phyloP scores from a whole-genome alignment of 805 yeast species.

The Schwanniomyces yamadae region DNA sequence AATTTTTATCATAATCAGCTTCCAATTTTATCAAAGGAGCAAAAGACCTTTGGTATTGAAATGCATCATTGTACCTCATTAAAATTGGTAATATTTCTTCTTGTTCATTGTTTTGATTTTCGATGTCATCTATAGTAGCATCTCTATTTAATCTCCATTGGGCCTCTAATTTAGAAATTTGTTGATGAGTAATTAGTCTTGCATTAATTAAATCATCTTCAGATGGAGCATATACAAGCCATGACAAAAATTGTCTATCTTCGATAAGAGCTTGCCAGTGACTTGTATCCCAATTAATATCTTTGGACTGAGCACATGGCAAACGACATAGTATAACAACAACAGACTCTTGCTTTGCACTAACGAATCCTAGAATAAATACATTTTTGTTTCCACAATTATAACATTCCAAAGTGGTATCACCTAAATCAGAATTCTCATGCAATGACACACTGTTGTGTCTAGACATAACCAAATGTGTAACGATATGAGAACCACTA shows the following conservation, averaged over 20 bases:
- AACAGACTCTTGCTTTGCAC: conserved; percentile 82
- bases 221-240: conserved; percentile 74
- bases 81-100: conserved; percentile 68
- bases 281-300: conserved; percentile 79
- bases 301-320: conserved; percentile 80
- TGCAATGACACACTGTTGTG: conserved; percentile 76
- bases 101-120: conserved; percentile 47
- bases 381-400: conserved; percentile 82
- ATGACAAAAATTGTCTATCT: conserved; percentile 70
- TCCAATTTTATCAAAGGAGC: conserved; percentile 82
- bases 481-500: conserved; percentile 76
- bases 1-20: conserved; percentile 71
- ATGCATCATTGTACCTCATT: conserved; percentile 77
- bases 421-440: conserved; percentile 82
- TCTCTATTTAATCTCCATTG: conserved; percentile 75
- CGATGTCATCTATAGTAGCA: conserved; percentile 70
- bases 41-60: conserved; percentile 79
- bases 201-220: conserved; percentile 63
- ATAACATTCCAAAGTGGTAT: conserved; percentile 82
- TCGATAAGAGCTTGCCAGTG: conserved; percentile 88
- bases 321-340: conserved; percentile 84
- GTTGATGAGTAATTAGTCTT: conserved; percentile 55
- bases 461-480: conserved; percentile 77
- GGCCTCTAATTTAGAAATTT: conserved; percentile 71
- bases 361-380: conserved; percentile 79